phyloP scores from a whole-genome alignment of 1,284 basidiomycete genomes.

The Trichosporon sp. region DNA sequence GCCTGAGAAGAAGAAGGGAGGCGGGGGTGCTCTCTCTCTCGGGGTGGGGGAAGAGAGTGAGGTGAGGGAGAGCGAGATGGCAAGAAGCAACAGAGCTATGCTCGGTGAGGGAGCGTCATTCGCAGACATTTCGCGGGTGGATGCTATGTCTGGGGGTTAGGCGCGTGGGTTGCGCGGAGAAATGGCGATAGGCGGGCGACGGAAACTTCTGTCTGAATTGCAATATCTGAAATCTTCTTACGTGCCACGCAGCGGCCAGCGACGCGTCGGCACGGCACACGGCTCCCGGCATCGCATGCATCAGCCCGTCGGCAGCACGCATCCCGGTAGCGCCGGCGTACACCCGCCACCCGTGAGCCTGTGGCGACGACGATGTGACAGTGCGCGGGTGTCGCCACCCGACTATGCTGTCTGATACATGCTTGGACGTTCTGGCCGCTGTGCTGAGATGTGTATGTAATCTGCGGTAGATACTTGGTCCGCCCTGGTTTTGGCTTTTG shows the following conservation, averaged over 20 bases:
- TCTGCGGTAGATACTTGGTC: not conserved
- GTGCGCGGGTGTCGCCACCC: not conserved
- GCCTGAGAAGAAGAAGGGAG: not conserved
- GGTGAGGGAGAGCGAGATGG: constrained; percentile 3
- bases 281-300: not conserved
- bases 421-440: not conserved
- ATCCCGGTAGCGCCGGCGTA: not conserved
- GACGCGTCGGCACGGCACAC: not conserved
- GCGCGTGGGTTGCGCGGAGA: not conserved
- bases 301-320: not conserved
- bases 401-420: not conserved
- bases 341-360: not conserved
- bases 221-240: not conserved
- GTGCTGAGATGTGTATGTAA: not conserved
- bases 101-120: not conserved
- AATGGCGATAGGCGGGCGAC: not conserved
- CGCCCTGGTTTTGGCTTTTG: not conserved
- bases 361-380: not conserved
- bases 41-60: constrained; percentile 1
- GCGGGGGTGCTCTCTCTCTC: constrained; percentile 1
- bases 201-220: not conserved
- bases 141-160: not conserved
- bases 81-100: not conserved
- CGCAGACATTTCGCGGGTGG: not conserved
- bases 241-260: not conserved